Conservation (phyloP, 2,329 filamentous ascomycete species). For the Coniochaeta sp. region DNA sequence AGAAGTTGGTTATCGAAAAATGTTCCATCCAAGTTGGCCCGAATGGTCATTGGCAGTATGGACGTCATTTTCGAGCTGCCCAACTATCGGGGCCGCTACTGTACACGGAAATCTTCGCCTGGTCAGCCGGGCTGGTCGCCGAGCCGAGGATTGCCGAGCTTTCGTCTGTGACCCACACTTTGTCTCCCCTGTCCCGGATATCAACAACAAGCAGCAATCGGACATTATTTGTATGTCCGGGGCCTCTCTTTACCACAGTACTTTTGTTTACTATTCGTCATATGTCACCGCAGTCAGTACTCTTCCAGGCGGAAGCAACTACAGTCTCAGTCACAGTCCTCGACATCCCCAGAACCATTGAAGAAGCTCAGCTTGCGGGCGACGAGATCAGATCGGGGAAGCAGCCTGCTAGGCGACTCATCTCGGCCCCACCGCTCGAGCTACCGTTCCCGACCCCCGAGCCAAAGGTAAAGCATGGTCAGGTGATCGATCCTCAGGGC, state of each 20-base stretch:
- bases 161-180: background rate
- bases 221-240: background rate
- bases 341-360: conserved; percentile 65
- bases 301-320: conserved; percentile 51
- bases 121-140: background rate
- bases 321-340: conserved; percentile 48
- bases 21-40: background rate
- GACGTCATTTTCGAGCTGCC: conserved; percentile 1
- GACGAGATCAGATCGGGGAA: conserved; percentile 17
- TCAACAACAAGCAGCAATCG: background rate
- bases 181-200: background rate
- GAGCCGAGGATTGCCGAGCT: conserved; percentile 1
- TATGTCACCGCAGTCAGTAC: conserved; percentile 28
- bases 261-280: no score
- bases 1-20: background rate
- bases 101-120: conserved; percentile 1
- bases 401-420: conserved; percentile 27
- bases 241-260: no score
- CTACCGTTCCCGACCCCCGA: conserved; percentile 47
- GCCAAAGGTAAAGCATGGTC: conserved; percentile 32
- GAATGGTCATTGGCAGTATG: background rate
- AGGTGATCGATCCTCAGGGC: conserved; percentile 14
- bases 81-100: background rate
- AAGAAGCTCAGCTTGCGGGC: conserved; percentile 52
- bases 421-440: conserved; percentile 36